A percentile compares a stretch with the other conserved stretches of the same genome.
Conservation (phyloP, 805 yeast species). For the Martiniozyma abietophila region DNA sequence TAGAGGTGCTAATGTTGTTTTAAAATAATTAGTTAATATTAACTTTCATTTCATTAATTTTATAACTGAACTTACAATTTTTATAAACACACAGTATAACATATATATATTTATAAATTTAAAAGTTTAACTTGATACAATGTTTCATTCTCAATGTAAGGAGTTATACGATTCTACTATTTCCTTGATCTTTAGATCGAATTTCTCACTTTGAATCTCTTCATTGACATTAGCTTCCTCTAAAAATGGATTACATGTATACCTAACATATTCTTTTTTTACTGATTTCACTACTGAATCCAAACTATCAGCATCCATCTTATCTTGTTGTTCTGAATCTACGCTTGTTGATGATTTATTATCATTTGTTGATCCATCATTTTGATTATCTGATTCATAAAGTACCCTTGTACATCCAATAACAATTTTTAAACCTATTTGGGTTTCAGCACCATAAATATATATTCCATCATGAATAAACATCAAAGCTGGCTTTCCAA, state of each 20-base stretch:
- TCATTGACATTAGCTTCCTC: conserved; percentile 21
- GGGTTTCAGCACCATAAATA: conserved; percentile 61
- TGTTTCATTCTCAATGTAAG: no score
- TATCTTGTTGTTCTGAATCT: neutral
- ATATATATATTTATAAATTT: neutral
- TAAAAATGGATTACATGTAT: conserved; percentile 59
- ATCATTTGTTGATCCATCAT: no score
- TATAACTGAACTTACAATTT: no score
- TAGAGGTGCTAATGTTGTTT: conserved; percentile 79
- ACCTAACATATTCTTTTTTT: conserved; percentile 44
- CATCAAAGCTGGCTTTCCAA: conserved; percentile 27
- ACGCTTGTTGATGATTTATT: no score
- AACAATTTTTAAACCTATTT: conserved; percentile 58
- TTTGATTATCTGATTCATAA: no score
- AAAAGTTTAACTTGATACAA: no score
- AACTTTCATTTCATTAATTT: neutral
- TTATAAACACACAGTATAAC: no score
- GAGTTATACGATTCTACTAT: conserved; percentile 22
- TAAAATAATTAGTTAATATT: conserved; percentile 31
- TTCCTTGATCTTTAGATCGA: conserved; percentile 21
- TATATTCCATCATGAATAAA: conserved; percentile 60
- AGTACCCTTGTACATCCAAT: conserved; percentile 38
- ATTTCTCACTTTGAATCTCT: conserved; percentile 24
- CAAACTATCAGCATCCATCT: conserved; percentile 11
- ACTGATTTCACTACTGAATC: conserved; percentile 31